Conservation (phyloP, 768 basidiomycete genomes). For the Leccinum sublutescens region DNA sequence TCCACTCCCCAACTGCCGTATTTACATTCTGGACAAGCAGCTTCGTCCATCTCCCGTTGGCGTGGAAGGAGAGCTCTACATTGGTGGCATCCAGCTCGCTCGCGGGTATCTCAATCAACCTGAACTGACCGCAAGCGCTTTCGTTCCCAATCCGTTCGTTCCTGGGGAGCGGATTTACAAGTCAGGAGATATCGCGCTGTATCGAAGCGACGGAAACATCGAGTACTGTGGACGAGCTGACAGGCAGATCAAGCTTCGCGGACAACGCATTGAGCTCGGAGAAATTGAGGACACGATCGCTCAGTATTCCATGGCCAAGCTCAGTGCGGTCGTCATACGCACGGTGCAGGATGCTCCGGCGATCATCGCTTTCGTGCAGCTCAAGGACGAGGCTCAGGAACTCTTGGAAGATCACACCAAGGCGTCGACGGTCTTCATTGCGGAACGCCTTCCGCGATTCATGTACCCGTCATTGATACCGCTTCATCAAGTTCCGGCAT, state of each 20-base stretch:
- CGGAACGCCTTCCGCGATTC: constrained; percentile 32
- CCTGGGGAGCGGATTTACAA: constrained; percentile 30
- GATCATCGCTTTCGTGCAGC: constrained; percentile 31
- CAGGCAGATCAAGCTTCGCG: constrained; percentile 35
- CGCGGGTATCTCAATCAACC: constrained; percentile 25
- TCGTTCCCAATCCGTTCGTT: constrained; percentile 32
- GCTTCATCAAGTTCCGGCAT: constrained; percentile 24
- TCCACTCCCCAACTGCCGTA: constrained; percentile 30
- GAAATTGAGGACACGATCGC: constrained; percentile 33
- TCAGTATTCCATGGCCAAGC: constrained; percentile 21
- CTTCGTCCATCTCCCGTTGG: constrained; percentile 28
- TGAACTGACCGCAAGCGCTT: constrained; percentile 27
- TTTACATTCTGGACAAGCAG: constrained; percentile 32
- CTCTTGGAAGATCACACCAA: constrained; percentile 22
- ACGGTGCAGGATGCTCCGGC: constrained; percentile 29
- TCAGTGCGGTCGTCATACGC: constrained; percentile 27
- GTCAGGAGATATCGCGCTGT: constrained; percentile 32
- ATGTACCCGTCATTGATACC: constrained; percentile 33
- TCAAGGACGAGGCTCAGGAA: constrained; percentile 11
- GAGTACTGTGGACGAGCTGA: constrained; percentile 34
- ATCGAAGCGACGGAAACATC: constrained; percentile 27
- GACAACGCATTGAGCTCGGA: constrained; percentile 34
- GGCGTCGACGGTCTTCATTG: constrained; percentile 24
- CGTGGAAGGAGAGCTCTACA: constrained; percentile 27
- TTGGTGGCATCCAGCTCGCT: constrained; percentile 22